A percentile compares a stretch with the other conserved stretches of the same genome.
Conservation (phyloP, 805 yeast species). For the Suhomyces faveliae region DNA sequence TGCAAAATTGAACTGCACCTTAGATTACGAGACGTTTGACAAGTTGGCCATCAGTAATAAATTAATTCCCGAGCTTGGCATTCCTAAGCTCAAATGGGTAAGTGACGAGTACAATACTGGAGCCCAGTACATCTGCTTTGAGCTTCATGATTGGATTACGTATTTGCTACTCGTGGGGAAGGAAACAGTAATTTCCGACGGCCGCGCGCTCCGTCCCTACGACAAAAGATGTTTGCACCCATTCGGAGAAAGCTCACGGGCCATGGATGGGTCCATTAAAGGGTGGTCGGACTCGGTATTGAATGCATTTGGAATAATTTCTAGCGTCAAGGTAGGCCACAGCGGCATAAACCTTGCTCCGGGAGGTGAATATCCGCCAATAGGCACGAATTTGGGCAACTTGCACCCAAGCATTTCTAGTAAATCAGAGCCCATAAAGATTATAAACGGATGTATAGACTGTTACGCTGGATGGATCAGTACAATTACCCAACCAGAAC, state of each 20-base stretch:
- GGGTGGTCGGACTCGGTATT: conserved; percentile 47
- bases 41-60: neutral
- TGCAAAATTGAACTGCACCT: conserved; percentile 22
- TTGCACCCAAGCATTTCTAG: conserved; percentile 6
- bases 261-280: conserved; percentile 56
- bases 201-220: neutral
- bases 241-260: conserved; percentile 16
- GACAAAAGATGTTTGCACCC: neutral
- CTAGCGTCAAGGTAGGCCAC: conserved; percentile 27
- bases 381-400: conserved; percentile 16
- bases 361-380: conserved; percentile 13
- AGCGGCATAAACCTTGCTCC: conserved; percentile 16
- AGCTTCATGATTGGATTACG: conserved; percentile 50
- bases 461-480: conserved; percentile 58
- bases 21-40: conserved; percentile 18
- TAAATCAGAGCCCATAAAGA: conserved; percentile 9
- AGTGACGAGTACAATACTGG: conserved; percentile 20
- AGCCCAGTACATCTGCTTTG: conserved; percentile 39
- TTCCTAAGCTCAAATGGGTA: conserved; percentile 49
- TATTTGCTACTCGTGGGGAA: conserved; percentile 29
- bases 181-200: conserved; percentile 8
- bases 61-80: conserved; percentile 53
- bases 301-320: conserved; percentile 16
- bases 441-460: conserved; percentile 55
- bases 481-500: conserved; percentile 23